These are phyloP conservation scores for Eustoma russellianum DNA, from an alignment of 257 asterid genomes.

Conservation along the genomic window DNA sequence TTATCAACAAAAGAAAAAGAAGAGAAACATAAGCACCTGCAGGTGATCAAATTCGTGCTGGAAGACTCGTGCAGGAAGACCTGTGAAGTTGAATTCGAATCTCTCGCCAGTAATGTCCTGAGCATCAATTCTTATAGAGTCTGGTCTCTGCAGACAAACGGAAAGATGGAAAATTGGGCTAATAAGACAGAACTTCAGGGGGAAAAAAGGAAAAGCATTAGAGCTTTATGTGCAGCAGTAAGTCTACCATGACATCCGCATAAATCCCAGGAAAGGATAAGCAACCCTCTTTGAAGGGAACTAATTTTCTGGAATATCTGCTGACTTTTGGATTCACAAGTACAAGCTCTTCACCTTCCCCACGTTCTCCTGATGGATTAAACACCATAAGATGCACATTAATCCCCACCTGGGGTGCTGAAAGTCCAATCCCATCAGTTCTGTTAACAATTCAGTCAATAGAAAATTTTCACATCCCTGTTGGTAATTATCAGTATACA, in stretches of 20 bases:
- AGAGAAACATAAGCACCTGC: conserved; percentile 33
- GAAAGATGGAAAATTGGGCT: background rate
- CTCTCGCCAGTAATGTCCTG: conserved; percentile 63
- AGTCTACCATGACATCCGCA: conserved; percentile 63
- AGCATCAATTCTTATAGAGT: conserved; percentile 67
- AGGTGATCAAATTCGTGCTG: conserved; percentile 96
- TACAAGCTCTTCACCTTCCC: conserved; percentile 86
- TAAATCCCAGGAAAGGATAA: conserved; percentile 78
- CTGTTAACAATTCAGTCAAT: conserved; percentile 46
- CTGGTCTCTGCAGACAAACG: conserved; percentile 63
- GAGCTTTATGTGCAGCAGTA: background rate
- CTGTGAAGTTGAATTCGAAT: conserved; percentile 58
- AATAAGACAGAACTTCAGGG: background rate
- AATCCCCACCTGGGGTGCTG: conserved; percentile 95
- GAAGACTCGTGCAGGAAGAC: conserved; percentile 78
- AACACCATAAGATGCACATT: conserved; percentile 90
- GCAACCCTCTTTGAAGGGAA: conserved; percentile 79
- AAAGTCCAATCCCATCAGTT: conserved; percentile 94
- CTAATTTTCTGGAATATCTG: conserved; percentile 56
- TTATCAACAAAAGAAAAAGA: background rate
- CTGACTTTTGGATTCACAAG: conserved; percentile 71
- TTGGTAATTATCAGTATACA: conserved; percentile 19
- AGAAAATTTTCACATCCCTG: conserved; percentile 32
- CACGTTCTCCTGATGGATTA: conserved; percentile 73
- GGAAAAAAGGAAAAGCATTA: background rate